Percentiles rank a stretch among this genome's conserved stretches.
phyloP scores from a whole-genome alignment of 1,284 basidiomycete genomes.

The Athelia sp. region DNA sequence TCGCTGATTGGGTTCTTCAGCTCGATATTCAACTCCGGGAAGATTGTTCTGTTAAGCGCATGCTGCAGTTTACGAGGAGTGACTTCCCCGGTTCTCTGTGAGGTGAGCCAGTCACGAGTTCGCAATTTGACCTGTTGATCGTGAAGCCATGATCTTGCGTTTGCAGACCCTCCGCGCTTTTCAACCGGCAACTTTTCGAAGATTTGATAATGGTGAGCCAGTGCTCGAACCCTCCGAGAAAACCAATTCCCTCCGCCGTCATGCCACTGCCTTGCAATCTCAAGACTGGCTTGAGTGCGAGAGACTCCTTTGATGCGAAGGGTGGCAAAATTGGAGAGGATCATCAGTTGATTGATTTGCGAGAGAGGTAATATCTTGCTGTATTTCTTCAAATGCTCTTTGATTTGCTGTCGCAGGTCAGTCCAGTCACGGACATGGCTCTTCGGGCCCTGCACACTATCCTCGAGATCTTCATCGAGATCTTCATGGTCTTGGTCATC shows the following conservation, averaged over 20 bases:
- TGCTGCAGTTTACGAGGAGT: slow-evolving; percentile 20
- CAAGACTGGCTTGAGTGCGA: slow-evolving; percentile 22
- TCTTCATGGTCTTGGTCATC: slow-evolving; percentile 5
- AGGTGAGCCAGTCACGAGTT: slow-evolving; percentile 17
- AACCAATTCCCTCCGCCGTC: slow-evolving; percentile 20
- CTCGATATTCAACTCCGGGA: slow-evolving; percentile 21
- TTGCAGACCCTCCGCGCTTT: slow-evolving; percentile 20
- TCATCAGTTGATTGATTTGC: slow-evolving; percentile 11
- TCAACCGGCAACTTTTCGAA: slow-evolving; percentile 30
- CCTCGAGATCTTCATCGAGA: slow-evolving; percentile 10
- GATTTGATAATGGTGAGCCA: slow-evolving; percentile 31
- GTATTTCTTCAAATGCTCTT: slow-evolving; percentile 11
- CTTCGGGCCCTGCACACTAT: not conserved
- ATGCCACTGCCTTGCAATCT: slow-evolving; percentile 31
- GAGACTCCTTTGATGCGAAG: slow-evolving; percentile 10
- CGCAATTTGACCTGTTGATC: slow-evolving; percentile 21
- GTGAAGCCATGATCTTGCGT: slow-evolving; percentile 15
- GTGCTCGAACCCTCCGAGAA: slow-evolving; percentile 21
- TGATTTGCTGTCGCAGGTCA: slow-evolving; percentile 10
- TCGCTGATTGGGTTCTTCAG: slow-evolving; percentile 14
- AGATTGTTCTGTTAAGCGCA: slow-evolving; percentile 21
- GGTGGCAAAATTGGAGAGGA: slow-evolving; percentile 13
- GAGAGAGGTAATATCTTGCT: slow-evolving; percentile 6
- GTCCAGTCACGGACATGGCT: slow-evolving; percentile 7
- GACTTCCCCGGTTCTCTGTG: slow-evolving; percentile 19